Percentiles rank a stretch among this genome's conserved stretches.
phyloP scores from a whole-genome alignment of 73 alveolate species.

The Tetrahymena malaccensis region DNA sequence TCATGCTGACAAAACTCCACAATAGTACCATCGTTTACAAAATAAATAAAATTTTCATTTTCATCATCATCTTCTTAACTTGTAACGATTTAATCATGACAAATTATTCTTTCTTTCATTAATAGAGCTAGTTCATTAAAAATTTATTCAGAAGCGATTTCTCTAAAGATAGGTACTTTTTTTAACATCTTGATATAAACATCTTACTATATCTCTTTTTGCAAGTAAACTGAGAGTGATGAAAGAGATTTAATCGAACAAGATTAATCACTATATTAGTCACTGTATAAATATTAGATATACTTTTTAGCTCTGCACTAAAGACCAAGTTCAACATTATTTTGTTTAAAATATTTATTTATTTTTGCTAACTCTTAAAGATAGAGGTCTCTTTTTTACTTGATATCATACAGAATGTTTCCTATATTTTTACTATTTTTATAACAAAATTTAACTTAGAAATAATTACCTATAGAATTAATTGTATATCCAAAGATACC shows the following conservation, averaged over 20 bases:
- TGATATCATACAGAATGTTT: background rate
- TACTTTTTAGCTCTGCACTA: background rate
- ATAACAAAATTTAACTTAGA: too few species aligned
- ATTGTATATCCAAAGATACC: slow-evolving; percentile 33
- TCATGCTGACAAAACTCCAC: background rate
- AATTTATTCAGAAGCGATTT: background rate
- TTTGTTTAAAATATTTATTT: background rate
- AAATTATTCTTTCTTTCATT: background rate
- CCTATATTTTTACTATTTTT: background rate
- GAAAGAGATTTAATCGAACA: background rate
- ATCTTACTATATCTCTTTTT: background rate
- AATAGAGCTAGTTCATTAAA: background rate
- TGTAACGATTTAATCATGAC: background rate
- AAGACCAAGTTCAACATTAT: background rate
- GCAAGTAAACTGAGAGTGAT: background rate
- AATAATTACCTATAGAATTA: background rate
- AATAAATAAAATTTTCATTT: background rate
- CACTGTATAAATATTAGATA: background rate
- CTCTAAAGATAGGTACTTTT: background rate
- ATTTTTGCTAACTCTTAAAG: background rate
- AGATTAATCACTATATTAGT: background rate
- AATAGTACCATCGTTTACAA: background rate
- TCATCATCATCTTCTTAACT: background rate
- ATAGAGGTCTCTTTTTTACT: background rate
- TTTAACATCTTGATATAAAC: background rate